A percentile compares a stretch with the other conserved stretches of the same genome.
Evolutionary conservation across 257 asterid genomes (phyloP).

Genomic region (Solanum sejunctum): DNA sequence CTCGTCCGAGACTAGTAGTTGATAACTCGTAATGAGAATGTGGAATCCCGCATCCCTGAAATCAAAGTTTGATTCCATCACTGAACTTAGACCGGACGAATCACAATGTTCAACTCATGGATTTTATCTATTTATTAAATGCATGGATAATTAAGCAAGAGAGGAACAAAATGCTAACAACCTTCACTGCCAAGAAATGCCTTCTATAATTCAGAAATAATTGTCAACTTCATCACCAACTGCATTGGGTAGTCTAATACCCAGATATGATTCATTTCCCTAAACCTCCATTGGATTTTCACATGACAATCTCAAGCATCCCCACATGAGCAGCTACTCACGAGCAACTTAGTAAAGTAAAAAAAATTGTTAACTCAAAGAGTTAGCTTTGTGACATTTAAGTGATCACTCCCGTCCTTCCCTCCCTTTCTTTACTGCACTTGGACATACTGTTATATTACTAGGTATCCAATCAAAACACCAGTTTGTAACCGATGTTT

Average conservation of each 20-base stretch:
- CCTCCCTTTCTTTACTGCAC: neutral
- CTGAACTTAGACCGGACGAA: neutral
- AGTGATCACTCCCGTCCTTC: neutral
- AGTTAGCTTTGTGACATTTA: neutral
- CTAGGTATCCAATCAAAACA: neutral
- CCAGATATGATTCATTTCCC: neutral
- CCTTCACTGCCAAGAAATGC: neutral
- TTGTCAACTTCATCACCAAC: neutral
- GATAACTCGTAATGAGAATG: slow-evolving; percentile 93
- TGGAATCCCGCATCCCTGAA: slow-evolving; percentile 95
- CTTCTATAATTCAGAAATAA: neutral
- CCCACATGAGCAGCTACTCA: neutral
- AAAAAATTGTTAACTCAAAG: no score
- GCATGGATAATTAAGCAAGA: neutral
- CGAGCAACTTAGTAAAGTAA: neutral
- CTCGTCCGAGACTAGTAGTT: slow-evolving; percentile 85
- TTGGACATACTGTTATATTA: neutral
- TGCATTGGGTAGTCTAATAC: neutral
- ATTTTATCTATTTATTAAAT: neutral
- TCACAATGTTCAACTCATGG: neutral
- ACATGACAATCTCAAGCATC: neutral
- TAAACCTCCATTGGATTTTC: neutral
- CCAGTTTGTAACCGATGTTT: neutral
- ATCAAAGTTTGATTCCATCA: neutral
- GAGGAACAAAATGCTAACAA: neutral